Conservation (phyloP, 2,329 filamentous ascomycete genomes). For the Trichophyton simii region DNA sequence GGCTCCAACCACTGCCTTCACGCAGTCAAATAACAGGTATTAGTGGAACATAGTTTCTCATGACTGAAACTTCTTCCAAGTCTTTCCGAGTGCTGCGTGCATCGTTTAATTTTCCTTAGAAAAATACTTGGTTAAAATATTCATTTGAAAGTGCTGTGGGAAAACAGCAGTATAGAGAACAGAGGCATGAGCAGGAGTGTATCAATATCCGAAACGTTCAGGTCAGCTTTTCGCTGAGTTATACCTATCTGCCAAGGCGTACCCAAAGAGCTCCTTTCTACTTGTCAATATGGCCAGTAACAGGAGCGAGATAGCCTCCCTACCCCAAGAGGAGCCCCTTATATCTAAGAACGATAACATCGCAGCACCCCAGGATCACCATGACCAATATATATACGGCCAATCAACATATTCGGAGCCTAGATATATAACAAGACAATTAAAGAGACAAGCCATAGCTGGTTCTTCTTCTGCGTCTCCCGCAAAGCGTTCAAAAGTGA, state of each 20-base stretch:
- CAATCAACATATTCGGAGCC: neutral
- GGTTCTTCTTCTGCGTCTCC: neutral
- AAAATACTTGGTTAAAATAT: neutral
- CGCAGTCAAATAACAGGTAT: too few species aligned
- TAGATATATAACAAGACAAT: neutral
- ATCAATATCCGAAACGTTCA: neutral
- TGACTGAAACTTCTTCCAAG: neutral
- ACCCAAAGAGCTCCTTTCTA: neutral
- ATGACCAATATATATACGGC: neutral
- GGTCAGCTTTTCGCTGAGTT: neutral
- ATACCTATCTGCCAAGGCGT: neutral
- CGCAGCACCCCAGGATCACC: neutral
- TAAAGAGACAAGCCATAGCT: neutral
- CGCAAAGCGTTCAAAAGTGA: neutral
- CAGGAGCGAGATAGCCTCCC: neutral
- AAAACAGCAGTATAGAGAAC: neutral
- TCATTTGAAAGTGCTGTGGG: neutral
- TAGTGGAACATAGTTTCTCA: neutral
- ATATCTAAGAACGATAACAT: neutral
- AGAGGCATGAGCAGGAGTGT: neutral
- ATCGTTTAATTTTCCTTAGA: neutral
- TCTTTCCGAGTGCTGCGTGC: too few species aligned
- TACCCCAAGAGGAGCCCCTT: neutral
- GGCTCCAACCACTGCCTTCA: neutral
- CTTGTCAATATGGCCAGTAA: neutral